Evolutionary conservation across 2,329 filamentous ascomycete genomes (phyloP).

Genomic region (Thelonectria olida): DNA sequence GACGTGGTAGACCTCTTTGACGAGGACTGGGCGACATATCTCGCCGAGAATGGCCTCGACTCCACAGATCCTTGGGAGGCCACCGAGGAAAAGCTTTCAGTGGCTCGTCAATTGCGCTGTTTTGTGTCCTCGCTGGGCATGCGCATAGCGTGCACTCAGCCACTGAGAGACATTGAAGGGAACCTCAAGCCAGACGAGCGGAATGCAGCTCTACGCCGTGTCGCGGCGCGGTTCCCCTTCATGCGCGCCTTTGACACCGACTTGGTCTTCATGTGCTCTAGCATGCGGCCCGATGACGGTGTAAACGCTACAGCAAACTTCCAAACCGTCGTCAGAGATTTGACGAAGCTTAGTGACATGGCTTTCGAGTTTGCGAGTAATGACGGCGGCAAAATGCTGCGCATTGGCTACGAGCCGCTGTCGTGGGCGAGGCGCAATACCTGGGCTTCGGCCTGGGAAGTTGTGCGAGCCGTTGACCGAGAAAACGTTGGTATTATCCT

Average conservation of each 20-base stretch:
- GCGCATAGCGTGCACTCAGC: conserved; percentile 26
- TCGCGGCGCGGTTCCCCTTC: conserved; percentile 24
- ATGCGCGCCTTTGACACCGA: conserved; percentile 27
- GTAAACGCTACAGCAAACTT: conserved; percentile 17
- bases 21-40: conserved; percentile 25
- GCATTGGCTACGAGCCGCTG: conserved; percentile 27
- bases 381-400: conserved; percentile 22
- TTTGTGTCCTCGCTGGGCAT: conserved; percentile 19
- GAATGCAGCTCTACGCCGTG: conserved; percentile 18
- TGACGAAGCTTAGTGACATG: conserved; percentile 17
- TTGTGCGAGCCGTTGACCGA: conserved; percentile 26
- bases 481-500: conserved; percentile 24
- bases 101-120: conserved; percentile 13
- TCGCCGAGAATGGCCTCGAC: conserved; percentile 24
- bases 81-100: conserved; percentile 16
- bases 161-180: conserved; percentile 23
- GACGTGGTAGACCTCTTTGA: conserved; percentile 27
- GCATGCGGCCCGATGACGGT: conserved; percentile 25
- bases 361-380: conserved; percentile 5
- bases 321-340: conserved; percentile 23
- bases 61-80: conserved; percentile 24
- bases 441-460: conserved; percentile 28
- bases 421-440: conserved; percentile 27
- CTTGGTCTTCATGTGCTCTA: conserved; percentile 28
- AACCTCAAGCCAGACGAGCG: conserved; percentile 12